Evolutionary conservation across 169 alveolate species (phyloP), one percentile per base, ranked within the genome.

Genomic region (Plasmodium sp.): DNA sequence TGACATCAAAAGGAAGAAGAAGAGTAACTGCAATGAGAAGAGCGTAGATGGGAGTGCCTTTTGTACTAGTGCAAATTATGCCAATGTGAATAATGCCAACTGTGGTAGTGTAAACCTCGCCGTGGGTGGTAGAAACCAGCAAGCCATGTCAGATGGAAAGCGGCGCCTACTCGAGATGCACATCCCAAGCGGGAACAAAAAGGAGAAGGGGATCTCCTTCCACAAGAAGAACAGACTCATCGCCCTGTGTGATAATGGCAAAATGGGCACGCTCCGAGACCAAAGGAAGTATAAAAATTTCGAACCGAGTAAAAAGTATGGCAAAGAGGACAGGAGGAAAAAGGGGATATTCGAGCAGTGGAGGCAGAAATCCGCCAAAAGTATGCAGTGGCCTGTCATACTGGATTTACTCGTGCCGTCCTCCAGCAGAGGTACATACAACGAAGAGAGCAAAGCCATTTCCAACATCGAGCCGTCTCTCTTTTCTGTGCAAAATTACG

Each of bases 401-500:
- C 80, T 95, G 83, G 96, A 95, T 79, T 84, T 95, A 72, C 83
- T 90, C 81, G 94, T 83, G 31, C 96, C 94, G n/a, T 75, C 95
- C 41, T 81, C 91, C 31, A 92, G 86, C 72, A 58, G 94, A 48
- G 84, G 93, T 91, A 56, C 91, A 36, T 71, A 51, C 79, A 72
- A 92, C 48, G 93, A 92, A 77, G 80, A 62, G 43, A 48, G 58
- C 79, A 84, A 75, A 67, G 77, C 56, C 43, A 73, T 58, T 58
- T 92, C 83, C 81, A 83, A 62, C 62, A 84, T 88, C 5, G 95
- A 79, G 80, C 93, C 83, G 51, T 92, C 83, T 5, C 88, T 93
- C 39, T 85, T 94, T 39, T 95, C 97, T n/a, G 93, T 90, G 48
- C 95, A 95, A n/a, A 93, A 93, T 56, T 93, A 94, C 43, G 97